Base-by-base conservation (phyloP, 176 grass and related monocot genomes). In the Chrysopogon serrulatus region DNA sequence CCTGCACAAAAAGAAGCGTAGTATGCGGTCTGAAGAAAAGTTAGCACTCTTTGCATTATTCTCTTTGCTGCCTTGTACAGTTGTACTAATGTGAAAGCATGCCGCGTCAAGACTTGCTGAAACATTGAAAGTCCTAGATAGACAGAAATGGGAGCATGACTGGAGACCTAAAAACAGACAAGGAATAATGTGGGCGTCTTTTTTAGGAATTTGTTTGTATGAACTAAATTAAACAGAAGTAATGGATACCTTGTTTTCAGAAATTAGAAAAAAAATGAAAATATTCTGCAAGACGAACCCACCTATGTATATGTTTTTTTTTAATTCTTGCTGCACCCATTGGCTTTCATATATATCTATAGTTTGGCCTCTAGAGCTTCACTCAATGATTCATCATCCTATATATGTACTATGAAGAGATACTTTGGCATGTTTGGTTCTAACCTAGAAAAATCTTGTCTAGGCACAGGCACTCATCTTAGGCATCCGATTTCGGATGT, bases 21-120 rank as follows among this genome's bases (percentile, higher is more conserved):
- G n/a, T 24, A 56, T 8, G 4, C 11, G 9, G 5, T 30, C 3
- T 6, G 54, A 28, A 78, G 56, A 54, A 72, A 27, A 65, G 65
- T 82, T 79, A 21, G 65, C 75, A 73, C 23, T 24, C 19, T 47
- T 72, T 77, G 43, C 80, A 49, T 53, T 9, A 41, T 76, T 65
- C 53, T 0, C 41, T 9, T 2, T 37, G 34, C 17, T 4, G 66
- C 42, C 27, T 72, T 86, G 67, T 60, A 71, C 67, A n/a, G n/a
- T n/a, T n/a, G n/a, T n/a, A n/a, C n/a, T 72, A 4, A 76, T 90
- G 84, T 79, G 88, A 86, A 90, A 73, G 73, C 88, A 86, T 37
- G 88, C 75, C 15, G 4, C 21, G 23, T 27, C 42, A 47, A 45
- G 43, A 82, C 21, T 30, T 43, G 54, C 2, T 72, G 56, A 41